Evolutionary conservation across 805 yeast genomes (phyloP).

Genomic region (Candida lessepsii): DNA sequence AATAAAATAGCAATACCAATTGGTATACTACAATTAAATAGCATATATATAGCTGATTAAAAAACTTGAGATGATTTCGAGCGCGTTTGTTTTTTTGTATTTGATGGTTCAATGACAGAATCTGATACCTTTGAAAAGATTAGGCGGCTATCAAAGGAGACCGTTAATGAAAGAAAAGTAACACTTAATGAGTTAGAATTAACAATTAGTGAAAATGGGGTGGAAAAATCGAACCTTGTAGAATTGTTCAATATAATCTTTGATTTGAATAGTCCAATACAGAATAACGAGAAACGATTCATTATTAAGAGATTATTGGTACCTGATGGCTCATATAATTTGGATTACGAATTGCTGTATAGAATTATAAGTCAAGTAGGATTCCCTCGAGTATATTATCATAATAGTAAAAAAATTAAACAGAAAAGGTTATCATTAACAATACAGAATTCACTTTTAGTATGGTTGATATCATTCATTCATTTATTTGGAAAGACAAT

Average conservation of each 20-base stretch:
- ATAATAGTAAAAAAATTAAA: conserved; percentile 14
- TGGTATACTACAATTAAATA: too few species aligned
- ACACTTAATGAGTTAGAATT: not conserved
- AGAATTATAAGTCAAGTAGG: conserved; percentile 14
- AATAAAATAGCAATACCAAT: too few species aligned
- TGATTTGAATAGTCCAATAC: conserved; percentile 7
- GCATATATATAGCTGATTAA: too few species aligned
- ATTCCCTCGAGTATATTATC: conserved; percentile 18
- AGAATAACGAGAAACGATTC: conserved; percentile 13
- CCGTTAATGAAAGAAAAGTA: not conserved
- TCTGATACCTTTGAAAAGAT: not conserved
- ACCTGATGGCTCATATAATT: conserved; percentile 11
- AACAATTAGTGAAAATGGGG: not conserved
- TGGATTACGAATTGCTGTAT: conserved; percentile 10
- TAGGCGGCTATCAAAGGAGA: not conserved
- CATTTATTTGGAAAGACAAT: conserved; percentile 17
- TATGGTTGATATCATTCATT: conserved; percentile 23
- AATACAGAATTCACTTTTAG: conserved; percentile 20
- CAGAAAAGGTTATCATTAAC: conserved; percentile 14
- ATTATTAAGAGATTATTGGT: conserved; percentile 12
- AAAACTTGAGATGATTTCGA: too few species aligned
- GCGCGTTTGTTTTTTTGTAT: conserved; percentile 1
- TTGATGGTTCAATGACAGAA: not conserved
- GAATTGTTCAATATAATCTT: conserved; percentile 14
- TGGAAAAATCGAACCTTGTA: conserved; percentile 1